Evolutionary conservation across 441 rosid species (phyloP), one percentile per base, ranked within the genome.

Genomic region (Brassica hybrid): DNA sequence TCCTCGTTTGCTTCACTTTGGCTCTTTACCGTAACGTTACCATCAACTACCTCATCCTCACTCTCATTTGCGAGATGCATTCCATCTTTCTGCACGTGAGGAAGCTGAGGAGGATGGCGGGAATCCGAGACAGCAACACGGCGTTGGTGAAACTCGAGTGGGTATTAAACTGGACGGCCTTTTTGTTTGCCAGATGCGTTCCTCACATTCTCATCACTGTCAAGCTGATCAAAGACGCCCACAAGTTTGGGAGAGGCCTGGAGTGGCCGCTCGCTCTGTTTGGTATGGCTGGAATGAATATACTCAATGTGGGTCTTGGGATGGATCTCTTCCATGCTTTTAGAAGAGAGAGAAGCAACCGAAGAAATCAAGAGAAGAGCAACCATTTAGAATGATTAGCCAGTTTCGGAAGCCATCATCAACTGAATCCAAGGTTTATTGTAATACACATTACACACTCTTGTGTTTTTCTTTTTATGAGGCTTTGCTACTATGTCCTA

Each of bases 21-120:
- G 97, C 97, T 21, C 79, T 94, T 13, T 93, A 87, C 77, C 89
- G 97, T 57, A 90, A 90, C 45, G 87, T 91, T 23, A 89, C 99
- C 9, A 84, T 92, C 88, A 94, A 93, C 83, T 94, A 94, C 72
- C 96, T 94, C 12, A 84, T 94, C 70, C 91, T 94, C 75, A 91
- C 99, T 38, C 90, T 94, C 58, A 87, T 89, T 38, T 94, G 99
- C 45, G 99, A 94, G 99, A 82, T 94, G 82, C 98, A 94, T 81
- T 93, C 98, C 17, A 81, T 94, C 80, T 91, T 93, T 78, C 89
- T 94, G 5, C 98, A 94, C 71, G 84, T 85, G 83, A 91, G 99
- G 82, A 93, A 93, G 84, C 76, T 94, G 58, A 80, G 99, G 65
- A 82, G 97, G 79, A 93, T 94, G 98, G 94, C 92, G 5, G 97